A percentile compares a stretch with the other conserved stretches of the same genome.
Evolutionary conservation across 129 eudicot species (phyloP).

Genomic region (Glebionis coronaria): DNA sequence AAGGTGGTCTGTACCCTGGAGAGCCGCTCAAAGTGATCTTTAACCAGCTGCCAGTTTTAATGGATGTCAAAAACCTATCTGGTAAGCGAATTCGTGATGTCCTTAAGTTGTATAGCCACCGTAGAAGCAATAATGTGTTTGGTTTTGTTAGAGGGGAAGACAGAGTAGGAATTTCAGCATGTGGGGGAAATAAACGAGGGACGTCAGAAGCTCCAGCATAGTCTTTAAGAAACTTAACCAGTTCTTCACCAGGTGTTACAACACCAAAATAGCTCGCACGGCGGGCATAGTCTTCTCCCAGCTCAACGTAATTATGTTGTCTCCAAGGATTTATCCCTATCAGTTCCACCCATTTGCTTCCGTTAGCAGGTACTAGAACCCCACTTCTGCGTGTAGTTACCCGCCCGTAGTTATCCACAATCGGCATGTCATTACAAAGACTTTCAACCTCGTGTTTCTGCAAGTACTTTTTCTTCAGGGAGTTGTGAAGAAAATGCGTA

Average conservation of each 20-base stretch:
- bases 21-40: background rate
- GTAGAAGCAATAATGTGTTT: background rate
- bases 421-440: background rate
- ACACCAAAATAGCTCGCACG: background rate
- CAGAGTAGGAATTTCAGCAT: background rate
- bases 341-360: conserved; percentile 3
- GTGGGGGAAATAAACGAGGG: background rate
- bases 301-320: background rate
- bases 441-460: background rate
- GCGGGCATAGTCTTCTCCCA: background rate
- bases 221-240: background rate
- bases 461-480: background rate
- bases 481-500: background rate
- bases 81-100: background rate
- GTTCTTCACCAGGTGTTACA: background rate
- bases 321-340: conserved; percentile 8
- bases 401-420: background rate
- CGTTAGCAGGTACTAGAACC: background rate
- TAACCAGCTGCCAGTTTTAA: background rate
- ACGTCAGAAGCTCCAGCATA: conserved; percentile 1
- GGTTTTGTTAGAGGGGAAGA: background rate
- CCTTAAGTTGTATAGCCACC: background rate
- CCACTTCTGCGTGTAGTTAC: background rate
- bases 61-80: background rate
- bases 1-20: background rate